Evolutionary conservation across 2,329 filamentous ascomycete genomes (phyloP), one percentile per base, ranked within the genome.

Genomic region (Neopestalotiopsis sp.): DNA sequence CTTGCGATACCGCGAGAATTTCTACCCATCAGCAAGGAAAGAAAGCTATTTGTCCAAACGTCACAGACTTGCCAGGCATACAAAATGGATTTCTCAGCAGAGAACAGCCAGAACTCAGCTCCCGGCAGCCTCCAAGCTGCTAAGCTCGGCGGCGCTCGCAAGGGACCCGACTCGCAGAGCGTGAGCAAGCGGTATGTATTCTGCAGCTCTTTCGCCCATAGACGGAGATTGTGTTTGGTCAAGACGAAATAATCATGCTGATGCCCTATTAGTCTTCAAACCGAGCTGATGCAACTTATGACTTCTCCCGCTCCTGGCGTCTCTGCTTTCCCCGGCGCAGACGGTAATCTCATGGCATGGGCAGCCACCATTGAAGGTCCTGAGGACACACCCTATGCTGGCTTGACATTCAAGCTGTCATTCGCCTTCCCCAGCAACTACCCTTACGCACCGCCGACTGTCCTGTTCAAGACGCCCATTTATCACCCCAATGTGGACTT

Each of bases 401-500:
- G 90, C 73, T 89, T 98, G 67, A 93, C 90, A 62, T 92, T 99
- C 84, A 98, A 98, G 86, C 92, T 99, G 74, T 92, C 91, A 74
- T 95, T 99, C 79, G 87, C 90, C 62, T 99, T 98, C 82, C 94
- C 95, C 9, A 86, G 89, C 75, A 97, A 95, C 84, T 99, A 99
- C 80, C 96, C 96, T 10, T 98, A 98, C 81, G 89, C 91, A 1
- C 90, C 96, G 28, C 96, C 96, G 0, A 94, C 92, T 2, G 96
- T 99, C 20, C 88, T 97, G 70, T 99, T 98, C 90, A 97, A 95
- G 86, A 99, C 97, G 6, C 96, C 96, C 49, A 98, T 99, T 83
- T 99, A 98, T 86, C 96, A 99, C 82, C 96, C 96, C 67, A 99
- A 99, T 76, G 94, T 99, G 75, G 96, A 99, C 84, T 98, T 99